Conservation (phyloP, 768 basidiomycete species). For the Filobasidium floriforme region DNA sequence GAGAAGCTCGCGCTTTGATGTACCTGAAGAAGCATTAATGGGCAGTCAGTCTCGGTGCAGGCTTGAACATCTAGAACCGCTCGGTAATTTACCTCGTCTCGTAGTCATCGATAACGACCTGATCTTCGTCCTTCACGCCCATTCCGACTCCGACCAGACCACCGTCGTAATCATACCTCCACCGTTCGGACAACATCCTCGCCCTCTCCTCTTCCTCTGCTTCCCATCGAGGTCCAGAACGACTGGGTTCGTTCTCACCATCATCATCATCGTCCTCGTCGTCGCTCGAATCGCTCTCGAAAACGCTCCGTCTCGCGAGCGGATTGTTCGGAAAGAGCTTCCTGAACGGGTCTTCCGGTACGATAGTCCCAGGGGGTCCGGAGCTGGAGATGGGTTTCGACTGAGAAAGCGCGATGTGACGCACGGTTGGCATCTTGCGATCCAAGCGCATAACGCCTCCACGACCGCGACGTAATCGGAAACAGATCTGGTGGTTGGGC, state of each 20-base stretch:
- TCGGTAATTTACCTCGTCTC: constrained; percentile 33
- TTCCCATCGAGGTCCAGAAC: constrained; percentile 8
- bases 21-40: constrained; percentile 23
- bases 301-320: constrained; percentile 21
- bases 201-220: constrained; percentile 29
- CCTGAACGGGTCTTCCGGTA: constrained; percentile 12
- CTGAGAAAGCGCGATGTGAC: constrained; percentile 15
- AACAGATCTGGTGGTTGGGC: constrained; percentile 42
- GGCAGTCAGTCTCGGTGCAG: background rate
- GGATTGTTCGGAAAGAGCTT: constrained; percentile 32
- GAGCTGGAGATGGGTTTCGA: background rate
- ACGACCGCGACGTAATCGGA: constrained; percentile 72
- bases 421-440: constrained; percentile 45
- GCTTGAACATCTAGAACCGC: background rate
- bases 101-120: constrained; percentile 46
- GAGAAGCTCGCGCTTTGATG: constrained; percentile 32
- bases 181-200: constrained; percentile 42
- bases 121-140: constrained; percentile 41
- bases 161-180: constrained; percentile 44
- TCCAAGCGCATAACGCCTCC: constrained; percentile 73
- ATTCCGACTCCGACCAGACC: constrained; percentile 42
- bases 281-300: constrained; percentile 24
- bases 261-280: constrained; percentile 18
- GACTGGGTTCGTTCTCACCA: constrained; percentile 10
- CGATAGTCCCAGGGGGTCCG: constrained; percentile 4